Conservation (phyloP, 2,329 filamentous ascomycete genomes). For the Apiospora kogelbergensis region DNA sequence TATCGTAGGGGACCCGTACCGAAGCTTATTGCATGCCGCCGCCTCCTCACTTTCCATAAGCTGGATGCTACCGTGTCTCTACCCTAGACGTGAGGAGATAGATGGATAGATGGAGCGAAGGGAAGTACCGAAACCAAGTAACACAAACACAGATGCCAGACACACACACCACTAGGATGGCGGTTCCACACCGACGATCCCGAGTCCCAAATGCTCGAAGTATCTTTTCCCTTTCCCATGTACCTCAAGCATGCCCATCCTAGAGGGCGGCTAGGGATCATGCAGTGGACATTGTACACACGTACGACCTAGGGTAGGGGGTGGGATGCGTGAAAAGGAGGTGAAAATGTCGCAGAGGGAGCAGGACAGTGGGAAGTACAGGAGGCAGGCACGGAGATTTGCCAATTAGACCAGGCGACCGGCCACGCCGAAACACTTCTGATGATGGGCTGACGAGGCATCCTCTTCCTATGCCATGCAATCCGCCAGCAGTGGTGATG, state of each 20-base stretch:
- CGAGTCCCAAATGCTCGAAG: background rate
- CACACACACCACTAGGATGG: background rate
- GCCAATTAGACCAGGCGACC: background rate
- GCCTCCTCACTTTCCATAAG: slow-evolving; percentile 3
- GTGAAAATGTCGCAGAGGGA: background rate
- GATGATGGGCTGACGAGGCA: background rate
- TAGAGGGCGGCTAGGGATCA: background rate
- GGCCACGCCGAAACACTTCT: background rate
- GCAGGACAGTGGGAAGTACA: background rate
- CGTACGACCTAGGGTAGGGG: background rate
- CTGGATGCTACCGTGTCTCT: background rate
- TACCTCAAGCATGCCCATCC: background rate
- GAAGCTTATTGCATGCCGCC: slow-evolving; percentile 11
- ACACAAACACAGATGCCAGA: slow-evolving; percentile 7
- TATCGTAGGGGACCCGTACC: slow-evolving; percentile 6
- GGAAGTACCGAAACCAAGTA: background rate
- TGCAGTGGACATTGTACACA: slow-evolving; percentile 1
- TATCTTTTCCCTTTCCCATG: background rate
- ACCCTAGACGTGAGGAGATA: background rate
- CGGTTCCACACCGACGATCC: slow-evolving; percentile 3
- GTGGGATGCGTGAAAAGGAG: background rate
- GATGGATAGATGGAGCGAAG: background rate
- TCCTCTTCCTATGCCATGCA: background rate
- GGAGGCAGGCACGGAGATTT: background rate
- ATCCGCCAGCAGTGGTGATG: background rate